Percentiles rank a stretch among this genome's conserved stretches.
phyloP scores from a whole-genome alignment of 2,329 filamentous ascomycete genomes.

The Diaporthe sp. region DNA sequence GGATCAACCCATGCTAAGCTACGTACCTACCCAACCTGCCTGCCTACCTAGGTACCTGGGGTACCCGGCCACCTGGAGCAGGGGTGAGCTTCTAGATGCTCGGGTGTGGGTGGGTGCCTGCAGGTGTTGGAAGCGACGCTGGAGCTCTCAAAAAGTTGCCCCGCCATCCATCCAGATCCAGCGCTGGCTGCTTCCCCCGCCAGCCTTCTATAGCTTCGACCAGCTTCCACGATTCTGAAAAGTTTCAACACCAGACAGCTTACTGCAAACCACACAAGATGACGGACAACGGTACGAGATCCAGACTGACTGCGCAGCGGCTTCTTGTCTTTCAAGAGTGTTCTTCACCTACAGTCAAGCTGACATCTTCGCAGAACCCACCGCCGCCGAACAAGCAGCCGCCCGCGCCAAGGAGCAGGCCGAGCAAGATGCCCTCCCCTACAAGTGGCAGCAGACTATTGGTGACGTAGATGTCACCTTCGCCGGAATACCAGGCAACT shows the following conservation, averaged over 20 bases:
- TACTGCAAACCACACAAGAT: constrained; percentile 42
- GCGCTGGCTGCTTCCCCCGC: constrained; percentile 9
- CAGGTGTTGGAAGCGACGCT: background rate
- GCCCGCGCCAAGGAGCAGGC: constrained; percentile 78
- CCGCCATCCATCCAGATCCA: constrained; percentile 36
- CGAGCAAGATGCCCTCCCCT: constrained; percentile 91
- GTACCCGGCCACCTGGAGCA: background rate
- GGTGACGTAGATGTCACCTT: constrained; percentile 85
- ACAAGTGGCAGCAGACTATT: constrained; percentile 98
- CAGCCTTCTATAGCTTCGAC: constrained; percentile 37
- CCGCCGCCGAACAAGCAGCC: constrained; percentile 66
- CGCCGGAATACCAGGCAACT: constrained; percentile 76
- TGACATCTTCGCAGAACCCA: constrained; percentile 54
- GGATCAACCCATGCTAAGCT: background rate
- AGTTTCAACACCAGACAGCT: background rate
- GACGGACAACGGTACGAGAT: constrained; percentile 52
- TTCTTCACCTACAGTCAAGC: background rate
- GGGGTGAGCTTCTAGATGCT: background rate
- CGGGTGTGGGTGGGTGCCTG: constrained; percentile 2
- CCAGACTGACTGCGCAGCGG: background rate
- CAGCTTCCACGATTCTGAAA: constrained; percentile 31
- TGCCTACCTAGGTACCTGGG: background rate
- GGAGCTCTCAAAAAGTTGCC: constrained; percentile 34
- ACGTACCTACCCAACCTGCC: no score
- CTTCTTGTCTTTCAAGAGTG: background rate